Percentiles rank a stretch among this genome's conserved stretches.
Conservation (phyloP, 1,284 basidiomycete species). For the Sporisorium iseilematis-ciliati region DNA sequence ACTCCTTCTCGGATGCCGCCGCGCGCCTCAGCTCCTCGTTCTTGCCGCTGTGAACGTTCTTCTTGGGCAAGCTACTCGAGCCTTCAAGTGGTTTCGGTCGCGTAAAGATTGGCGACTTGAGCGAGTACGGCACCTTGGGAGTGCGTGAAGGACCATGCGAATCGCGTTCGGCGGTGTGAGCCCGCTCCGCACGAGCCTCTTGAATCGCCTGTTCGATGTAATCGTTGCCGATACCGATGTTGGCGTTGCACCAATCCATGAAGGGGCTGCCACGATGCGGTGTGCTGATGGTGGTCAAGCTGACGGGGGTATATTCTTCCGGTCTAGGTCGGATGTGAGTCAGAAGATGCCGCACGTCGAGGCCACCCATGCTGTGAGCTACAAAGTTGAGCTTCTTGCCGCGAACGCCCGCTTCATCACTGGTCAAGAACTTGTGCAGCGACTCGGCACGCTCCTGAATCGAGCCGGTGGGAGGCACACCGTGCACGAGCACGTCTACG, state of each 20-base stretch:
- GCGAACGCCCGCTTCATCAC: constrained; percentile 74
- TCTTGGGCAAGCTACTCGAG: constrained; percentile 33
- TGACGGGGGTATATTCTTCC: constrained; percentile 84
- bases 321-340: constrained; percentile 80
- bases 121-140: constrained; percentile 55
- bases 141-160: constrained; percentile 21
- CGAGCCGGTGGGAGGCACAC: constrained; percentile 93
- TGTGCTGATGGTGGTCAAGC: constrained; percentile 89
- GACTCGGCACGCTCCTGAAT: constrained; percentile 84
- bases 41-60: constrained; percentile 1
- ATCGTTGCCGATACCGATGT: constrained; percentile 67
- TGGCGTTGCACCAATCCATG: constrained; percentile 92
- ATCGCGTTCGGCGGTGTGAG: constrained; percentile 30
- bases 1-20: constrained; percentile 8
- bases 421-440: constrained; percentile 79
- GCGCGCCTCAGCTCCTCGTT: constrained; percentile 14
- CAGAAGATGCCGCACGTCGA: constrained; percentile 80
- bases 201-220: constrained; percentile 62
- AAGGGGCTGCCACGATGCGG: constrained; percentile 97
- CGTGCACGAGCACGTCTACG: constrained; percentile 93
- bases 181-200: constrained; percentile 46
- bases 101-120: constrained; percentile 65
- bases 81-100: constrained; percentile 48
- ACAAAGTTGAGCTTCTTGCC: constrained; percentile 88
- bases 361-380: constrained; percentile 88